These are phyloP conservation scores for Inga oerstediana DNA, from an alignment of 306 rosid genomes.

Conservation along the genomic window DNA sequence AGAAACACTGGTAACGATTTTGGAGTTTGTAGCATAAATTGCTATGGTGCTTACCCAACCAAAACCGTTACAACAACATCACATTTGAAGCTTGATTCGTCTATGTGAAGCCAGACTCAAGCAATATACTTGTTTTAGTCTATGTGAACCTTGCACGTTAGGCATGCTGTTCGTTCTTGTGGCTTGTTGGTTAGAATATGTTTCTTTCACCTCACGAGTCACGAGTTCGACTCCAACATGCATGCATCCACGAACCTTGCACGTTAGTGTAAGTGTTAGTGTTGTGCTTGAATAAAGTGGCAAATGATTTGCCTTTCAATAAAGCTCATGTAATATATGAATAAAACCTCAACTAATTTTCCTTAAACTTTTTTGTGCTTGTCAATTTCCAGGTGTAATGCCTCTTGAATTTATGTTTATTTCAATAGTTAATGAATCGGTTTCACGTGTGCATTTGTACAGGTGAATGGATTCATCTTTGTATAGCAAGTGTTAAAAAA, in stretches of 20 bases:
- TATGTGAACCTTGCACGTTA: no score
- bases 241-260: no score
- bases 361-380: not conserved
- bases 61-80: not conserved
- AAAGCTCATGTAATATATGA: not conserved
- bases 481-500: no score
- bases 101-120: not conserved
- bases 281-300: no score
- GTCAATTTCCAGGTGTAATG: not conserved
- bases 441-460: no score
- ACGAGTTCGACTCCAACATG: no score
- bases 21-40: not conserved
- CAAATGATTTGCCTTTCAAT: not conserved
- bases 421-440: no score
- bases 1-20: not conserved
- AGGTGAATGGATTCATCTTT: no score
- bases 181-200: no score
- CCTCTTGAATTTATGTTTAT: not conserved
- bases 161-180: no score
- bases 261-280: no score
- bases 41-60: not conserved
- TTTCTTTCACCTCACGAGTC: no score
- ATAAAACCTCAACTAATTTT: not conserved
- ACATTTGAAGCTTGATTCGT: not conserved
- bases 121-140: not conserved